These are phyloP conservation scores for Candida namnaoensis DNA, from an alignment of 805 yeast species.

Conservation along the genomic window DNA sequence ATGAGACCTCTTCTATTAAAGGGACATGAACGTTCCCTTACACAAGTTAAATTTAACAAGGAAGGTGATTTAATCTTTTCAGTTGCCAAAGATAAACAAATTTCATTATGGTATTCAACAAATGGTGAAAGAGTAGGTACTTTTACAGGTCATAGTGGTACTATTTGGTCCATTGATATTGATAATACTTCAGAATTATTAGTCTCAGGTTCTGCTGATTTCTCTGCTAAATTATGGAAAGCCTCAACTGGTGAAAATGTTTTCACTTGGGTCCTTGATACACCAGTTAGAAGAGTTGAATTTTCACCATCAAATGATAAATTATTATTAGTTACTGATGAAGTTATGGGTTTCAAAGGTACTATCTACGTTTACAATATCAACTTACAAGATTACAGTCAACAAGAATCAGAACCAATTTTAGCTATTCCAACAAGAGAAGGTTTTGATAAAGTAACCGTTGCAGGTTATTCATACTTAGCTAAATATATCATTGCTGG, in stretches of 20 bases:
- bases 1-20: conserved; percentile 69
- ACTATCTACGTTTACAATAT: conserved; percentile 62
- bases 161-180: conserved; percentile 90
- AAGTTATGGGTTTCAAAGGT: conserved; percentile 86
- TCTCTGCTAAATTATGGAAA: conserved; percentile 77
- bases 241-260: conserved; percentile 70
- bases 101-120: conserved; percentile 88
- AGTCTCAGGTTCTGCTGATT: conserved; percentile 89
- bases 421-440: conserved; percentile 53
- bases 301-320: conserved; percentile 66
- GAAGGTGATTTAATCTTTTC: conserved; percentile 94
- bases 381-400: conserved; percentile 35
- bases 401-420: conserved; percentile 45
- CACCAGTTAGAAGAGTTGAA: conserved; percentile 90
- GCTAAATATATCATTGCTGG: conserved; percentile 75
- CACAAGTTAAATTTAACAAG: conserved; percentile 90
- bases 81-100: conserved; percentile 84
- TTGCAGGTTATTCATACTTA: conserved; percentile 82
- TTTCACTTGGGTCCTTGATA: conserved; percentile 61
- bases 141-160: conserved; percentile 81
- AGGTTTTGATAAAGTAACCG: conserved; percentile 56
- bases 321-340: conserved; percentile 75
- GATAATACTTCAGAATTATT: conserved; percentile 60
- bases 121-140: conserved; percentile 98
- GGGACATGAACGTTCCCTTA: conserved; percentile 97